Evolutionary conservation across 2,329 filamentous ascomycete species (phyloP), one percentile per base, ranked within the genome.

Genomic region (Cylindrodendrum hubeiense): DNA sequence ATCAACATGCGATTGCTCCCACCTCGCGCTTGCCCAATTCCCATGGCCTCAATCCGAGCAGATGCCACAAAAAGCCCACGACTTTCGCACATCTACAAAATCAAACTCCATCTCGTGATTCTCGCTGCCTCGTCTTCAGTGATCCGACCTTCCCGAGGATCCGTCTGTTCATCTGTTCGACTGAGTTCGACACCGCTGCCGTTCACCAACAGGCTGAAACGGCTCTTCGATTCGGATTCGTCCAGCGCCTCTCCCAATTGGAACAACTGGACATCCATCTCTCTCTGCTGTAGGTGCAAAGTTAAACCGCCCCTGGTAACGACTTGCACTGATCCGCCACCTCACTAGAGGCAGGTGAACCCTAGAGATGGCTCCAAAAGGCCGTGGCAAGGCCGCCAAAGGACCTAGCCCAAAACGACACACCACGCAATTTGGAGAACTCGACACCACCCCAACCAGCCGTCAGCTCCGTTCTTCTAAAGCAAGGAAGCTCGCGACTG

Each of bases 361-460:
- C 28, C 33, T 34, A 30, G 55, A 49, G 49, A 74, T 74, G 71
- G 49, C 66, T 12, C 47, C 47, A 3, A 70, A 50, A 26, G 67
- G 54, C 30, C 65, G 70, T 62, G 63, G 44, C 49, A 72, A 60
- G 28, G 21, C 69, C 61, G 60, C 54, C 30, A 70, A 71, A 50
- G 51, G 61, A 15, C 24, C 53, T 22, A 73, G 60, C 50, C 33
- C 22, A 22, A 69, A 65, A 34, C 64, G 60, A 21, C 67, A 60
- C 15, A 15, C 68, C 12, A 69, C 70, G 0, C 59, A 71, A 41
- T 71, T 80, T 19, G 71, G 73, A 3, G 64, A 80, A 56, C 71
- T 80, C 3, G 77, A 80, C 7, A 78, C 76, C 2, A 79, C 78
- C 6, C 76, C 78, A 5, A 79, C 74, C 1, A 73, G 67, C n/a